Percentiles rank a stretch among this genome's conserved stretches.
These are phyloP conservation scores for Biscogniauxia mediterranea DNA, from an alignment of 2,329 filamentous ascomycete genomes.

Conservation along the genomic window DNA sequence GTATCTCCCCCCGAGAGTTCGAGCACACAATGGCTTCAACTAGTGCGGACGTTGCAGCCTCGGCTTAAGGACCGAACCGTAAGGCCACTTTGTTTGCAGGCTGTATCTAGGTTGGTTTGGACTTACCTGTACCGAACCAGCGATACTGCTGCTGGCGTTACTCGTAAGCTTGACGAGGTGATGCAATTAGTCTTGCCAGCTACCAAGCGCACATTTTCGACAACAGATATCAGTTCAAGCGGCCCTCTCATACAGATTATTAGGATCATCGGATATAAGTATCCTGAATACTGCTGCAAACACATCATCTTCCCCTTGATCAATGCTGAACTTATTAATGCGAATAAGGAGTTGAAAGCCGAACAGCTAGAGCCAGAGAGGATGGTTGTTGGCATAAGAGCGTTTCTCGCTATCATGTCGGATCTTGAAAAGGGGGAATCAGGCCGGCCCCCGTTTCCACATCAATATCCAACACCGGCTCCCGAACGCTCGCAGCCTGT, in stretches of 20 bases:
- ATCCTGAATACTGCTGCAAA: conserved; percentile 90
- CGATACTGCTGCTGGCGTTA: conserved; percentile 65
- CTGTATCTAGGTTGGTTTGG: conserved; percentile 88
- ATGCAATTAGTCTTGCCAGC: conserved; percentile 79
- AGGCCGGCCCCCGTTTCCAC: conserved; percentile 79
- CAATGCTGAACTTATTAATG: conserved; percentile 83
- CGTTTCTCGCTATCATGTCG: conserved; percentile 88
- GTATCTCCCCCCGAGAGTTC: conserved; percentile 84
- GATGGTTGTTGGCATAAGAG: conserved; percentile 94
- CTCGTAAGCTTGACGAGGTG: conserved; percentile 85
- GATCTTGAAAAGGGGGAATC: conserved; percentile 84
- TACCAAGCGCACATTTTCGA: conserved; percentile 76
- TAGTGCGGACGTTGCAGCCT: conserved; percentile 73
- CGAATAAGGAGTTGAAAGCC: conserved; percentile 74
- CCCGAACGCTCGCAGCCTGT: conserved; percentile 44
- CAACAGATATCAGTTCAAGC: conserved; percentile 77
- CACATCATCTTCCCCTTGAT: conserved; percentile 93
- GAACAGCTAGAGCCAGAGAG: conserved; percentile 94
- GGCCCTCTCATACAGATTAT: conserved; percentile 93
- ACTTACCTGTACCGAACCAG: conserved; percentile 85
- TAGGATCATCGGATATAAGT: conserved; percentile 88
- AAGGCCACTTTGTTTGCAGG: conserved; percentile 78
- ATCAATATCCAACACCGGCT: conserved; percentile 50
- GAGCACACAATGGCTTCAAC: conserved; percentile 78
- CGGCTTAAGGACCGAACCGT: conserved; percentile 82